These are phyloP conservation scores for Aspergillus sojae DNA, from an alignment of 2,329 filamentous ascomycete species.

Conservation along the genomic window DNA sequence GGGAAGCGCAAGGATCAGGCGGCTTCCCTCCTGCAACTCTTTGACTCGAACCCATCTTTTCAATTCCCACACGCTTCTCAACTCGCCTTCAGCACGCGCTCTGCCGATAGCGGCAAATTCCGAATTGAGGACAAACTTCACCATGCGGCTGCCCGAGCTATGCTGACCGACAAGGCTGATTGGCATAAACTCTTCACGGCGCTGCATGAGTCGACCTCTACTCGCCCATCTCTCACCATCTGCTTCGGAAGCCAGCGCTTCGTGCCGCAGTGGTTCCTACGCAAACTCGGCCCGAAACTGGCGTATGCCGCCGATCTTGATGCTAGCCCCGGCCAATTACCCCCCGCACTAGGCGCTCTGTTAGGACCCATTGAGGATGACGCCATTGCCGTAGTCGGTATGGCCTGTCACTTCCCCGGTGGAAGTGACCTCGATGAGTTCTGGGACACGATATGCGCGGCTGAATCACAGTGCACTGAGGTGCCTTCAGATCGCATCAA, in stretches of 20 bases:
- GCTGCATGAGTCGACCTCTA: conserved; percentile 10
- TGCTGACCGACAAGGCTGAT: conserved; percentile 36
- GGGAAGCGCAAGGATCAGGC: conserved; percentile 16
- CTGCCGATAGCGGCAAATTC: conserved; percentile 15
- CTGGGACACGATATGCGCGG: conserved; percentile 31
- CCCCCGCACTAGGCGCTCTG: neutral
- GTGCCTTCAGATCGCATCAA: conserved; percentile 26
- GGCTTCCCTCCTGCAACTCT: conserved; percentile 28
- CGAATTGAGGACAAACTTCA: conserved; percentile 29
- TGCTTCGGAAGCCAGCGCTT: conserved; percentile 44
- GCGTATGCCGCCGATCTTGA: neutral
- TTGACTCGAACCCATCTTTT: conserved; percentile 28
- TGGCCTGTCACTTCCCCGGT: conserved; percentile 38
- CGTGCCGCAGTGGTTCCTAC: conserved; percentile 37
- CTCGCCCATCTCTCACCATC: conserved; percentile 18
- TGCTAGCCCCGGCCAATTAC: no score
- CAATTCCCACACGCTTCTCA: conserved; percentile 33
- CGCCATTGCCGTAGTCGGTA: conserved; percentile 41
- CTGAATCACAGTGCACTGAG: conserved; percentile 34
- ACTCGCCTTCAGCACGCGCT: conserved; percentile 28
- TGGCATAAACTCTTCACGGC: conserved; percentile 39
- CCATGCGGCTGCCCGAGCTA: conserved; percentile 33
- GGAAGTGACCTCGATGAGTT: conserved; percentile 41
- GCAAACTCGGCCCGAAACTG: conserved; percentile 21
- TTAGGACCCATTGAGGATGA: neutral